Conservation (phyloP, 495 filamentous ascomycete species). For the Umbilicaria muhlenbergii region DNA sequence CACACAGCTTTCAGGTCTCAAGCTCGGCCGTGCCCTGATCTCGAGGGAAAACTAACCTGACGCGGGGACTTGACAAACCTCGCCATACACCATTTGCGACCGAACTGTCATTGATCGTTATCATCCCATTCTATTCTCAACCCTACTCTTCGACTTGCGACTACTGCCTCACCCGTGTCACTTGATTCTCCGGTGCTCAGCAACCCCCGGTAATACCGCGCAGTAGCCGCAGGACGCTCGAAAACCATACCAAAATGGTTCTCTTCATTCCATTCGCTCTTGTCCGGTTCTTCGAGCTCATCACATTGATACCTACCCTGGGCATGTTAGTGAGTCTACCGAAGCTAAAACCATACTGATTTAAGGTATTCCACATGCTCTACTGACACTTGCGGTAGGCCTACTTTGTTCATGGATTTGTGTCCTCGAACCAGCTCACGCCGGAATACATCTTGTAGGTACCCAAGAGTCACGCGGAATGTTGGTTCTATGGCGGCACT, state of each 20-base stretch:
- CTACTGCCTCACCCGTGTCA: no score
- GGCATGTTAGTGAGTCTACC: conserved; percentile 53
- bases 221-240: not conserved
- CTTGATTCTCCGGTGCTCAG: not conserved
- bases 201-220: not conserved
- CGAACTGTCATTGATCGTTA: no score
- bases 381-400: conserved; percentile 22
- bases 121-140: no score
- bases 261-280: conserved; percentile 70
- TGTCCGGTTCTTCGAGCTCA: conserved; percentile 67
- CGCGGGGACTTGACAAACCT: no score
- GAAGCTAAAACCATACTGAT: not conserved
- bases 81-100: no score
- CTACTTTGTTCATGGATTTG: conserved; percentile 68
- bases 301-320: conserved; percentile 74
- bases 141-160: no score
- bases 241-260: conserved; percentile 37
- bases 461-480: not conserved
- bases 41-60: no score
- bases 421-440: conserved; percentile 52
- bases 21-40: no score
- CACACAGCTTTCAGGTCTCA: no score
- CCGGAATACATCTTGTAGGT: conserved; percentile 53
- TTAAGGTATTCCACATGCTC: not conserved
- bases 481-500: no score